phyloP scores from a whole-genome alignment of 306 rosid genomes.

The Lotus japonicus region DNA sequence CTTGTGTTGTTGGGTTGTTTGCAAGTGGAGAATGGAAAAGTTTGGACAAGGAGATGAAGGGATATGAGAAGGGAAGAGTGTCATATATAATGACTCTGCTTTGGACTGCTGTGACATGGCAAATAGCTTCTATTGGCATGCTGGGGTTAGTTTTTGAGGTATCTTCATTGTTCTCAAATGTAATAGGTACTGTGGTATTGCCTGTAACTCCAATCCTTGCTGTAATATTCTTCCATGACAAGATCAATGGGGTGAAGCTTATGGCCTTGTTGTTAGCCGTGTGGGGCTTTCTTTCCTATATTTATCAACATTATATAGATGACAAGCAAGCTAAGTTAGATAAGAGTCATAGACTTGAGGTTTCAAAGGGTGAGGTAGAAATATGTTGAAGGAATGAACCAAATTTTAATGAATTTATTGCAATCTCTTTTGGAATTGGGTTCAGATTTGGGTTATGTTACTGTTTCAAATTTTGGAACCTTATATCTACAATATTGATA shows the following conservation, averaged over 20 bases:
- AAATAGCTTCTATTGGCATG: conserved; percentile 43
- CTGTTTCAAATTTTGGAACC: not conserved
- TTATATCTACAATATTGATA: too few relatives aligned
- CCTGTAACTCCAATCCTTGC: conserved; percentile 49
- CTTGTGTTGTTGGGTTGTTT: conserved; percentile 45
- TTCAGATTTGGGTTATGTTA: not conserved
- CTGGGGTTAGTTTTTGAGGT: conserved; percentile 55
- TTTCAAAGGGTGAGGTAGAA: conserved; percentile 19
- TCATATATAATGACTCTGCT: conserved; percentile 56
- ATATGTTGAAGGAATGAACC: conserved; percentile 24
- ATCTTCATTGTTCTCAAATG: conserved; percentile 55
- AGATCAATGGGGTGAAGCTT: conserved; percentile 44
- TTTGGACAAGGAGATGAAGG: conserved; percentile 40
- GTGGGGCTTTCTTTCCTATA: conserved; percentile 57
- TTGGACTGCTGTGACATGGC: conserved; percentile 63
- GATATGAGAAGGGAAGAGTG: conserved; percentile 36
- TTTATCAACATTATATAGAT: conserved; percentile 52
- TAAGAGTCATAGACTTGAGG: conserved; percentile 2
- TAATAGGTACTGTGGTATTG: conserved; percentile 39
- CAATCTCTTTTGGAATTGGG: not conserved
- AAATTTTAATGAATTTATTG: not conserved
- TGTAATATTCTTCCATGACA: conserved; percentile 42
- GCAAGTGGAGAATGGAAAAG: conserved; percentile 54
- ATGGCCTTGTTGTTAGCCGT: conserved; percentile 48
- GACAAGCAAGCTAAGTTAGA: conserved; percentile 29